Evolutionary conservation across 768 basidiomycete species (phyloP), one percentile per base, ranked within the genome.

Genomic region (Amanita pseudoporphyria): DNA sequence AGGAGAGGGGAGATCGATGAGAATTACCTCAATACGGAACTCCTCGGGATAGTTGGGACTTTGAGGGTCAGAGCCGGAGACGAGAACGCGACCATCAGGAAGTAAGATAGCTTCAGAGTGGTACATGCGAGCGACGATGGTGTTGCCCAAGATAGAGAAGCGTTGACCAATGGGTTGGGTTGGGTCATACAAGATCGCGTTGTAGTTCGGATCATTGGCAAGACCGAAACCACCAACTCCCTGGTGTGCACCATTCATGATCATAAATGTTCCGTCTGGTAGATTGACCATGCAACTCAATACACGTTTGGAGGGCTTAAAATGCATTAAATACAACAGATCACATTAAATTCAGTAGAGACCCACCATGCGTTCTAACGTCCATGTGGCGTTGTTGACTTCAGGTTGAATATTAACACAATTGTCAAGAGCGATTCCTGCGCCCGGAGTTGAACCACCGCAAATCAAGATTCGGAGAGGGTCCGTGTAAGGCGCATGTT

Each of bases 211-310:
- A 47, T 82, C 69, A 6, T 53, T 70, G 1, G 74, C 84, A 32
- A 87, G 72, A 49, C 84, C 85, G 45, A 88, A 88, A 12, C 86
- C 86, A 3, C 84, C 84, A 22, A 78, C 67, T 36, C 87, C 85
- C 54, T 80, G 74, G 6, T 70, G 72, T 0, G 81, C 87, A 5
- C 87, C 87, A 38, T 89, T 88, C 62, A 83, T 49, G 55, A 90
- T 87, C 67, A 89, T 65, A 66, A 78, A 76, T 0, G 84, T 86
- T n/a, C 84, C 85, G 55, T 79, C 78, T 0, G 87, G 86, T 30
- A 88, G 73, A 0, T 78, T 71, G 43, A 75, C 81, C 64, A 86
- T 80, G 67, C 82, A 84, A 1, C 83, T 67, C 82, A 90, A 82
- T 14, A 89, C 87, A 51, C 87, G 79, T 53, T 70, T 71, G 0